Percentiles rank a stretch among this genome's conserved stretches.
Evolutionary conservation across 2,329 filamentous ascomycete species (phyloP).

Genomic region (Penicillium paneum): DNA sequence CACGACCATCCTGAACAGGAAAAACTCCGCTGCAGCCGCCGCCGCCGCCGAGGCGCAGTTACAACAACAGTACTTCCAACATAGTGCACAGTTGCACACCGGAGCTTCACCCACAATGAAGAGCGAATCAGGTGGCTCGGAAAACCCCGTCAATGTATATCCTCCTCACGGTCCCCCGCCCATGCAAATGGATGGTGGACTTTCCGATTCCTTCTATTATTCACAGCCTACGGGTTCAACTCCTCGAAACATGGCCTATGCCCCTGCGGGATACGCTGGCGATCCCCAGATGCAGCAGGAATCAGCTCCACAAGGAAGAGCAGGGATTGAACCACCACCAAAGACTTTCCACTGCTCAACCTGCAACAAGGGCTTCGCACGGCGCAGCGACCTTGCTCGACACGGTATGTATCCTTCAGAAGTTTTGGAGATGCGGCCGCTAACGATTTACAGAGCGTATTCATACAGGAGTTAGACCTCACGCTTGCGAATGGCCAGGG

Average conservation of each 20-base stretch:
- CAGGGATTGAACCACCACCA: constrained; percentile 48
- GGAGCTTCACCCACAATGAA: constrained; percentile 54
- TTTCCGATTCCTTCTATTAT: constrained; percentile 25
- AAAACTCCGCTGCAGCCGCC: constrained; percentile 45
- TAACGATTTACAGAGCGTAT: constrained; percentile 69
- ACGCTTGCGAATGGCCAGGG: constrained; percentile 82
- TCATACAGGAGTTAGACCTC: constrained; percentile 84
- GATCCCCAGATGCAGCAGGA: constrained; percentile 47
- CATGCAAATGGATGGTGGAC: constrained; percentile 45
- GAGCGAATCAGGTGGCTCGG: constrained; percentile 57
- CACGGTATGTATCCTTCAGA: constrained; percentile 65
- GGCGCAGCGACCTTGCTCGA: constrained; percentile 87
- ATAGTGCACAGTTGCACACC: constrained; percentile 38
- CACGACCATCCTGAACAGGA: constrained; percentile 52
- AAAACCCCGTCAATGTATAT: constrained; percentile 57
- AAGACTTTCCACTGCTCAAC: constrained; percentile 87
- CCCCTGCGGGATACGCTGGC: constrained; percentile 48
- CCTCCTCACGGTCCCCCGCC: constrained; percentile 55
- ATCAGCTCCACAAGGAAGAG: constrained; percentile 43
- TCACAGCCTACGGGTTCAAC: constrained; percentile 43
- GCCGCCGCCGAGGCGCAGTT: constrained; percentile 44
- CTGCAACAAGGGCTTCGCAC: constrained; percentile 86
- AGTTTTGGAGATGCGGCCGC: background rate
- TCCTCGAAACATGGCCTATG: constrained; percentile 55
- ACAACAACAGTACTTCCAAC: constrained; percentile 46